Evolutionary conservation across 2,329 filamentous ascomycete species (phyloP).

Genomic region (Coniella lustricola): DNA sequence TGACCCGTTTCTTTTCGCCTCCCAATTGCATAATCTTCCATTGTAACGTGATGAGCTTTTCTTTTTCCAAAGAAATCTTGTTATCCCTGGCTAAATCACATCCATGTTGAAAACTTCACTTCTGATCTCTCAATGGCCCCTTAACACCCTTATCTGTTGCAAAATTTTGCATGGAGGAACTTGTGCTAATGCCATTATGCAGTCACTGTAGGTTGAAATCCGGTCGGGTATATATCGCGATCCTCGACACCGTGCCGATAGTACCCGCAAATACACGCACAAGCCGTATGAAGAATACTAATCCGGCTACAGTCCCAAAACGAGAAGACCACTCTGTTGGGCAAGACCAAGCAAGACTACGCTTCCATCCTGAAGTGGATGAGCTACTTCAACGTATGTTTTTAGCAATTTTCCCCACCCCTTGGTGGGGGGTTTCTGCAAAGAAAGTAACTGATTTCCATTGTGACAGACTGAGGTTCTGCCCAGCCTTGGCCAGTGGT

Average conservation of each 20-base stretch:
- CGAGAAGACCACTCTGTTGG: constrained; percentile 98
- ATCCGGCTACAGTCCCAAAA: constrained; percentile 64
- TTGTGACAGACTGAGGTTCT: constrained; percentile 58
- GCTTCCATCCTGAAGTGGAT: constrained; percentile 97
- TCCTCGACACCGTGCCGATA: constrained; percentile 5
- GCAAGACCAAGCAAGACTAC: constrained; percentile 99
- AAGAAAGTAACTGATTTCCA: neutral
- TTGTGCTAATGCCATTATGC: constrained; percentile 24
- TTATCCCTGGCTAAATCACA: constrained; percentile 96
- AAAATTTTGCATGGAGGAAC: constrained; percentile 23
- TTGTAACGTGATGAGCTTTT: constrained; percentile 62
- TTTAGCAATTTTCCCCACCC: too few species aligned
- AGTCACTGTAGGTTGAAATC: constrained; percentile 14
- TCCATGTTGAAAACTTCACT: constrained; percentile 79
- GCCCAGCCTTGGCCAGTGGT: constrained; percentile 67
- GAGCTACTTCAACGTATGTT: constrained; percentile 75
- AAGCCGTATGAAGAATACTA: constrained; percentile 3
- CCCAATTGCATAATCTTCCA: constrained; percentile 12
- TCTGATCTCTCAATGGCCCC: constrained; percentile 51
- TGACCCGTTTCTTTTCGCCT: constrained; percentile 15
- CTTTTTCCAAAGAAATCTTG: constrained; percentile 61
- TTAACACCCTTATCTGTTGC: constrained; percentile 19
- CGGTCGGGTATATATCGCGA: neutral
- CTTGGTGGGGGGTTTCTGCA: neutral
- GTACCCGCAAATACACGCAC: neutral